Conservation (phyloP, 2,329 filamentous ascomycete species). For the Pyrenochaeta sp. region DNA sequence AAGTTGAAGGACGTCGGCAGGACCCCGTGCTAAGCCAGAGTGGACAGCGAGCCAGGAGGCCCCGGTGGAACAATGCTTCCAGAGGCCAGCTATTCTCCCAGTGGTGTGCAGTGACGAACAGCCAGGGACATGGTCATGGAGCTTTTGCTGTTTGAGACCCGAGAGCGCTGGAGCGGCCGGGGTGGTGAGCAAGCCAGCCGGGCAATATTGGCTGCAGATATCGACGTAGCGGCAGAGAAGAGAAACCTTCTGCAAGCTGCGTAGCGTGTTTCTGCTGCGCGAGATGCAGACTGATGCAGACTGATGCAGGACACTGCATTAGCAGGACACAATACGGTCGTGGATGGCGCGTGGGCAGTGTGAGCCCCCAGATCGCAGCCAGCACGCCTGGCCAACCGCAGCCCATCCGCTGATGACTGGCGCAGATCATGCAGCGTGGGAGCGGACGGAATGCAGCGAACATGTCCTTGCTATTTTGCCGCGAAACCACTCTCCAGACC, state of each 20-base stretch:
- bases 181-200: constrained; percentile 32
- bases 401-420: constrained; percentile 37
- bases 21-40: constrained; percentile 36
- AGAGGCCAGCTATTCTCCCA: constrained; percentile 29
- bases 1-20: constrained; percentile 32
- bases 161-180: constrained; percentile 32
- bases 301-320: constrained; percentile 34
- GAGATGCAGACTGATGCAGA: constrained; percentile 33
- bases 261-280: constrained; percentile 42
- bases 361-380: constrained; percentile 34
- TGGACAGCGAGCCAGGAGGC: constrained; percentile 31
- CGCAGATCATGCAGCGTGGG: constrained; percentile 47
- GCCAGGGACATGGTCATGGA: constrained; percentile 47
- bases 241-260: constrained; percentile 30
- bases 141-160: constrained; percentile 47
- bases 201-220: constrained; percentile 39
- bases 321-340: constrained; percentile 19
- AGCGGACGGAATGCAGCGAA: constrained; percentile 40
- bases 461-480: constrained; percentile 44
- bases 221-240: constrained; percentile 24
- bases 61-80: constrained; percentile 22
- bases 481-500: constrained; percentile 37
- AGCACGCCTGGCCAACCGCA: constrained; percentile 38
- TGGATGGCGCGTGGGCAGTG: constrained; percentile 28
- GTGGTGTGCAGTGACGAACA: constrained; percentile 32